Conservation (phyloP, 2,329 filamentous ascomycete genomes). For the Ophiosphaerella narmari region DNA sequence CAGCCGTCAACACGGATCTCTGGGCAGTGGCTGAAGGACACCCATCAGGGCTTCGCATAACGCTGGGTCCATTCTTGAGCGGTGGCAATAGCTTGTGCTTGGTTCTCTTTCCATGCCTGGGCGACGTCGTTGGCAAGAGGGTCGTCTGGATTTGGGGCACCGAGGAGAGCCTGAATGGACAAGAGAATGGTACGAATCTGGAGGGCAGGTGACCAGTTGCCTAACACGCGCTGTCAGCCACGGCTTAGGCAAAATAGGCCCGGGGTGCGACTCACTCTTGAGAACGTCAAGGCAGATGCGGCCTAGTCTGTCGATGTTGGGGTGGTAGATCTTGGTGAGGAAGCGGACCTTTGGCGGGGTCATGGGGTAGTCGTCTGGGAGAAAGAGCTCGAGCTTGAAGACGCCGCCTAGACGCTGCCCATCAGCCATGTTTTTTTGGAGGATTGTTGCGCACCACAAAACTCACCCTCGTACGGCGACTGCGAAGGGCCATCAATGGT, state of each 20-base stretch:
- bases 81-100: slow-evolving; percentile 88
- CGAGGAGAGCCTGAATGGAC: slow-evolving; percentile 94
- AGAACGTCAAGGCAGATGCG: slow-evolving; percentile 96
- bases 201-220: slow-evolving; percentile 97
- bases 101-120: slow-evolving; percentile 97
- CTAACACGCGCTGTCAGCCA: slow-evolving; percentile 52
- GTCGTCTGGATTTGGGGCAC: slow-evolving; percentile 96
- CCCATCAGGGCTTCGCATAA: slow-evolving; percentile 62
- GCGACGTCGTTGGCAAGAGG: slow-evolving; percentile 98
- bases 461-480: slow-evolving; percentile 89
- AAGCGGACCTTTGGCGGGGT: slow-evolving; percentile 98
- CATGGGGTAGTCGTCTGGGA: slow-evolving; percentile 99
- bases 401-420: slow-evolving; percentile 65
- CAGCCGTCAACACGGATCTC: neutral
- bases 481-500: slow-evolving; percentile 90
- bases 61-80: slow-evolving; percentile 89
- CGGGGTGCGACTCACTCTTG: slow-evolving; percentile 71
- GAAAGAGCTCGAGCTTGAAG: slow-evolving; percentile 96
- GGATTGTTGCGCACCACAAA: neutral
- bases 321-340: slow-evolving; percentile 98
- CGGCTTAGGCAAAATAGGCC: neutral
- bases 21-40: neutral
- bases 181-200: slow-evolving; percentile 99
- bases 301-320: slow-evolving; percentile 96
- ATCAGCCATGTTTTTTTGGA: slow-evolving; percentile 4